phyloP scores from a whole-genome alignment of 768 basidiomycete species.

The Podaxis sp. region DNA sequence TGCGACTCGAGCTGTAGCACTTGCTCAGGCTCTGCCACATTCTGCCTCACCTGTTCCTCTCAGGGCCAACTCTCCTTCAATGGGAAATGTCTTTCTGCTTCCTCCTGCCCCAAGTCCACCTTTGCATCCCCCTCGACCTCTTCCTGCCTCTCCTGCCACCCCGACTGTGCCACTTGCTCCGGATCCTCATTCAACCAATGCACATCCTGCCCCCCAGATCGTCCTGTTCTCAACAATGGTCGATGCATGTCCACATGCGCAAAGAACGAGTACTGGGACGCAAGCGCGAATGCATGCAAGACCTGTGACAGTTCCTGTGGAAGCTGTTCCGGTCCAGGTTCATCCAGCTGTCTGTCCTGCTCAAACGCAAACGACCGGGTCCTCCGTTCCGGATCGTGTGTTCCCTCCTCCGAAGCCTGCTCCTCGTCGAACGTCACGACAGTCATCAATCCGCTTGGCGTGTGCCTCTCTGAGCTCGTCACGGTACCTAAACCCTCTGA shows the following conservation, averaged over 20 bases:
- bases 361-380: constrained; percentile 52
- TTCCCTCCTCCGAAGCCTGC: constrained; percentile 28
- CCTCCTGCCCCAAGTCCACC: constrained; percentile 64
- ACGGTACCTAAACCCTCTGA: constrained; percentile 39
- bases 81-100: constrained; percentile 59
- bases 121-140: constrained; percentile 62
- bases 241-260: constrained; percentile 75
- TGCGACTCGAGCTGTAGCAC: constrained; percentile 71
- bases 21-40: constrained; percentile 62
- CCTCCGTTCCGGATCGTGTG: constrained; percentile 63
- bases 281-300: constrained; percentile 54
- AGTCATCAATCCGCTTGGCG: constrained; percentile 66
- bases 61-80: constrained; percentile 55
- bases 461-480: constrained; percentile 77
- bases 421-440: constrained; percentile 49
- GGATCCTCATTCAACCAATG: constrained; percentile 75
- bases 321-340: constrained; percentile 68
- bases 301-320: constrained; percentile 71
- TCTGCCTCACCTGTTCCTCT: constrained; percentile 69
- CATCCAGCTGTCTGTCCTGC: constrained; percentile 72
- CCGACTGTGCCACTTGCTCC: constrained; percentile 77
- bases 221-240: constrained; percentile 70
- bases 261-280: constrained; percentile 66
- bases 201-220: constrained; percentile 56
- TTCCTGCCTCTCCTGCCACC: constrained; percentile 70